Conservation (phyloP, 257 asterid genomes). For the Verbascum thapsus region DNA sequence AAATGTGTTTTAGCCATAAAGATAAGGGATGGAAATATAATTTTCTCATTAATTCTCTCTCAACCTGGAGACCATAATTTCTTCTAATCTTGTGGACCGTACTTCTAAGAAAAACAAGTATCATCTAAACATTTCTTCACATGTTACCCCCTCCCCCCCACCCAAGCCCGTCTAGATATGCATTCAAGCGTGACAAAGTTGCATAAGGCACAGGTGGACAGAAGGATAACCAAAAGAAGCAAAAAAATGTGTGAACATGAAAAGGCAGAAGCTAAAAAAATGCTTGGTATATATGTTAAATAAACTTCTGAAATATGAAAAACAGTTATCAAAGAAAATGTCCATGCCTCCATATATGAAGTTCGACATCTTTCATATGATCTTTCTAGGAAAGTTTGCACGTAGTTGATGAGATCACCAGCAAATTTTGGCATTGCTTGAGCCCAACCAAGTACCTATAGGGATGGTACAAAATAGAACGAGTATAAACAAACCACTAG, state of each 20-base stretch:
- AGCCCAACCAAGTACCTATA: constrained; percentile 97
- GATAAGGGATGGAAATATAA: no score
- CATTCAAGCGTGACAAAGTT: constrained; percentile 18
- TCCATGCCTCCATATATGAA: constrained; percentile 91
- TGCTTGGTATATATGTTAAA: constrained; percentile 18
- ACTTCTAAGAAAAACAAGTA: constrained; percentile 17
- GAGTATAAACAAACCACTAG: constrained; percentile 16
- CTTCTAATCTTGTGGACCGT: constrained; percentile 15
- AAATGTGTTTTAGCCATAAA: no score
- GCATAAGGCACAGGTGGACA: constrained; percentile 22
- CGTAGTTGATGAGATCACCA: constrained; percentile 78
- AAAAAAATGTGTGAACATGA: constrained; percentile 9
- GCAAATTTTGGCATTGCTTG: constrained; percentile 99
- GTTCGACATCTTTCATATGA: constrained; percentile 99
- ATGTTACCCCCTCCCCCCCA: constrained; percentile 24
- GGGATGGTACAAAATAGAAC: constrained; percentile 29
- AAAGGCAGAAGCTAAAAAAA: constrained; percentile 20
- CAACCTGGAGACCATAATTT: constrained; percentile 1
- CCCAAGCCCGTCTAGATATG: constrained; percentile 15
- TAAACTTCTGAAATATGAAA: constrained; percentile 29
- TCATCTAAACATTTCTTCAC: background rate
- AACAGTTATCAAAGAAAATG: constrained; percentile 20
- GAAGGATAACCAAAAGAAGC: constrained; percentile 17
- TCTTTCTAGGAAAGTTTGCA: constrained; percentile 94
- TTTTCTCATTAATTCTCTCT: constrained; percentile 13